Evolutionary conservation across 2,329 filamentous ascomycete genomes (phyloP).

Genomic region (Sclerotinia borealis): DNA sequence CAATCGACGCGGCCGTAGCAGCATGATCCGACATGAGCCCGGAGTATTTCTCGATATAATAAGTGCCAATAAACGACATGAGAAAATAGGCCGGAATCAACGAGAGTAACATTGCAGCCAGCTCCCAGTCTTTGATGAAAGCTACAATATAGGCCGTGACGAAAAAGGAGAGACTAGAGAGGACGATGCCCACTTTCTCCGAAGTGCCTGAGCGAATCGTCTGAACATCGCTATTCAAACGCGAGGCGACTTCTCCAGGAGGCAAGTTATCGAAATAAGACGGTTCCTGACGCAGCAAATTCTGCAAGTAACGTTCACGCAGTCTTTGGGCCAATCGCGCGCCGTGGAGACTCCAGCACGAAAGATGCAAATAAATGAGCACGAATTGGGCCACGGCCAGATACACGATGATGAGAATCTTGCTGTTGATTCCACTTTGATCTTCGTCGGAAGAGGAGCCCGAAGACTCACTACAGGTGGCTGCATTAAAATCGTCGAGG

Average conservation of each 20-base stretch:
- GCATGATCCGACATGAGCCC: conserved; percentile 40
- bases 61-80: conserved; percentile 42
- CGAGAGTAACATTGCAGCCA: conserved; percentile 41
- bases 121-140: conserved; percentile 48
- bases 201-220: conserved; percentile 51
- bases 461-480: conserved; percentile 34
- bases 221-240: conserved; percentile 49
- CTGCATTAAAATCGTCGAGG: conserved; percentile 54
- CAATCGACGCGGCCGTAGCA: conserved; percentile 45
- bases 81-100: conserved; percentile 29
- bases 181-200: conserved; percentile 53
- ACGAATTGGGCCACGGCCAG: conserved; percentile 58
- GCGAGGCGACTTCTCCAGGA: conserved; percentile 44
- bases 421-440: conserved; percentile 29
- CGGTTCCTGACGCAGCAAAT: conserved; percentile 46
- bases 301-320: conserved; percentile 46
- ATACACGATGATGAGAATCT: conserved; percentile 56
- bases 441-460: not conserved
- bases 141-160: conserved; percentile 53
- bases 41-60: conserved; percentile 41
- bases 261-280: conserved; percentile 49
- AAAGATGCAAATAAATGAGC: conserved; percentile 57
- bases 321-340: conserved; percentile 48
- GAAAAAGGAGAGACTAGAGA: conserved; percentile 50
- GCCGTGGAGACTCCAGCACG: conserved; percentile 52